Base-by-base conservation (phyloP, 1,139 yeast genomes). In the Kodamaea derodonti region DNA sequence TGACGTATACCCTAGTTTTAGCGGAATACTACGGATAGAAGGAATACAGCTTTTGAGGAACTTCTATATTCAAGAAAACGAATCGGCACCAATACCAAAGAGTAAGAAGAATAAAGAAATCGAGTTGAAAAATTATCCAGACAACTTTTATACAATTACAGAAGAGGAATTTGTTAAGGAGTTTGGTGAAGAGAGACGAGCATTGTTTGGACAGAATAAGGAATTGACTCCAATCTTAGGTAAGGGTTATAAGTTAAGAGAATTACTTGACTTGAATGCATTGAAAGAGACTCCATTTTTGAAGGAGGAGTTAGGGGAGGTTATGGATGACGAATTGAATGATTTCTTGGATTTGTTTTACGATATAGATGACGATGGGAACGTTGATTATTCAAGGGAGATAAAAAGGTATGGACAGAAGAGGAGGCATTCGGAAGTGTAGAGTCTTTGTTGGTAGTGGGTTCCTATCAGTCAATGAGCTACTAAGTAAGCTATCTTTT, bases 11-110 rank as follows among this genome's bases (percentile, higher is more conserved):
- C 48, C 53, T 1, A 77, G 85, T 9, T 73, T 73, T 35, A 96
- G 97, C 0, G 97, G 97, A 0, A 65, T 92, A 6, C 65, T 79
- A 47, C 62, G 95, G 34, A 78, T 78, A 33, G 97, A 90, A 48
- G 96, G 95, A 0, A 79, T 92, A 9, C 75, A 85, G 58, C 58
- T 92, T 31, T 62, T 92, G 25, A 67, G 98, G 36, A 75, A 78
- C 51, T 92, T 92, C 58, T 92, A 92, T 56, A 75, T 87, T 6
- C 81, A 78, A 52, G 95, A 88, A 53, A 92, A 92, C 57, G 80
- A 75, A 28, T 72, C 80, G 33, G 95, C 97, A 1, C 98, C 98
- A 0, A 70, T 60, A 16, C 94, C 95, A 1, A 78, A 84, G 47
- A 63, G 74, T 18, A 88, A 88, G 55, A 82, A 83, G 58, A 80